Evolutionary conservation across 768 basidiomycete species (phyloP).

Genomic region (Suillus plorans): DNA sequence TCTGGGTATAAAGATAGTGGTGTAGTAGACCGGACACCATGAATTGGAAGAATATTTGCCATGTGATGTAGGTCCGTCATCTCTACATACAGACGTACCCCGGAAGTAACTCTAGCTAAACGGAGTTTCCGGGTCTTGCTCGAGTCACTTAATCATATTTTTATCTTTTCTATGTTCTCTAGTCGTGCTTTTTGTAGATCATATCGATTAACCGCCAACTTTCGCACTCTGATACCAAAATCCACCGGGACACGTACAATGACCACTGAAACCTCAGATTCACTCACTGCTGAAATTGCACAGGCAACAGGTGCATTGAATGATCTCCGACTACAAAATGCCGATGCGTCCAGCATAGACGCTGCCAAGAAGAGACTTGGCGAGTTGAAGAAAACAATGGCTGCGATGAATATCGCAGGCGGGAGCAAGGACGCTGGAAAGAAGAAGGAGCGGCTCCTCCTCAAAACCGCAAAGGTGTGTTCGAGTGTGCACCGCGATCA

Average conservation of each 20-base stretch:
- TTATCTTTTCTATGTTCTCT: constrained; percentile 4
- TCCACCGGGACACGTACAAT: constrained; percentile 28
- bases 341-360: constrained; percentile 50
- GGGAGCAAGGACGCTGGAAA: constrained; percentile 47
- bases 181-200: not conserved
- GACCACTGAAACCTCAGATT: constrained; percentile 34
- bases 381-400: constrained; percentile 63
- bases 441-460: constrained; percentile 68
- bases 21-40: not conserved
- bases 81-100: not conserved
- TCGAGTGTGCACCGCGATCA: not conserved
- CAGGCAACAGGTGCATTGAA: constrained; percentile 58
- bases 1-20: not conserved
- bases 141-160: constrained; percentile 3
- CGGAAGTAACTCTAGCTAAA: not conserved
- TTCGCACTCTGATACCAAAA: not conserved
- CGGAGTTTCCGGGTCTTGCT: not conserved
- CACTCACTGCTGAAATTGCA: constrained; percentile 55
- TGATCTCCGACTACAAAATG: constrained; percentile 56
- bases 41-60: not conserved
- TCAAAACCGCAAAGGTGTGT: constrained; percentile 93
- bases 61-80: not conserved
- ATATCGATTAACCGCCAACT: constrained; percentile 2
- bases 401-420: constrained; percentile 35
- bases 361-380: constrained; percentile 68